Base-by-base conservation (phyloP, 2,329 filamentous ascomycete genomes). In the Stemphylium beticola region DNA sequence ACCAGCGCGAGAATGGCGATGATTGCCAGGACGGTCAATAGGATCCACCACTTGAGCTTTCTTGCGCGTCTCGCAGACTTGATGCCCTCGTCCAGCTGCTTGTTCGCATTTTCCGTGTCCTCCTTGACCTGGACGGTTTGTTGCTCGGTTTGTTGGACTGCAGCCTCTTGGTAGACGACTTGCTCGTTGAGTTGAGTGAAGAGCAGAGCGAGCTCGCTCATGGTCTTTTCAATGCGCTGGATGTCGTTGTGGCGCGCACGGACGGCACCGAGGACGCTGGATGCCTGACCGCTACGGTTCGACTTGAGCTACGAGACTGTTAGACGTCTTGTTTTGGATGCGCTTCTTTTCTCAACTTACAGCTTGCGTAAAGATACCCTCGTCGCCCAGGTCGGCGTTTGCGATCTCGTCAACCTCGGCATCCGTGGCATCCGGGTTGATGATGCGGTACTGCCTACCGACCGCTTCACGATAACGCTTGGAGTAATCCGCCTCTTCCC, bases 201-300 rank as follows among this genome's bases (percentile, higher is more conserved):
- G 65, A 93, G 82, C 42, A 82, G 73, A 22, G 85, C 82, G 37
- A 93, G 83, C 73, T 93, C 88, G 32, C 80, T 78, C 61, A 93
- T 82, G 5, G 89, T 92, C 72, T 85, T 82, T 76, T 93, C 90
- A 65, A 95, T 93, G 75, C 85, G 86, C 77, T 91, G 85, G 60
- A 93, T 87, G 77, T 93, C 91, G 72, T 90, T 91, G 81, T 93
- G 91, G 51, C 91, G 89, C 33, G 89, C 90, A 62, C 89, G 88
- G 34, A 93, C 91, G 60, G 89, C 88, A 61, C 89, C 89, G 44
- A 93, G 85, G 7, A 92, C 86, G 14, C 87, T 87, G 45, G 82
- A 85, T 37, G 89, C 90, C 69, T 91, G 88, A 51, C 87, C 88
- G 39, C 85, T 85, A 61, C 88, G 88, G 81, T 91, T 92, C 66